A percentile compares a stretch with the other conserved stretches of the same genome.
These are phyloP conservation scores for Posidonia australis DNA, from an alignment of 106 monocot genomes.

Conservation along the genomic window DNA sequence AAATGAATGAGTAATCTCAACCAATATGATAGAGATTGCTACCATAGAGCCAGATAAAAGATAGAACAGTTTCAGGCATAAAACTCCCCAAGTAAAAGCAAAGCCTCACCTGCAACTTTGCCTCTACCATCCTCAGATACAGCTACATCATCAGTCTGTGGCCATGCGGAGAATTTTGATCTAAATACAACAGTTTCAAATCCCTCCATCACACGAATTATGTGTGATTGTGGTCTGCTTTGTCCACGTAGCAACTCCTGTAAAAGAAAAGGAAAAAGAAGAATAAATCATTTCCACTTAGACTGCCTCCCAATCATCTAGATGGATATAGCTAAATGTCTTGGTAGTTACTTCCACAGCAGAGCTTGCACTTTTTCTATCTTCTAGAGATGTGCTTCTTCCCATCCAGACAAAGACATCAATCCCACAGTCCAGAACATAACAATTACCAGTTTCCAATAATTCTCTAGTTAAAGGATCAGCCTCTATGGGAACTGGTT, in stretches of 20 bases:
- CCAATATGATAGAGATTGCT: background rate
- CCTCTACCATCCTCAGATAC: constrained; percentile 75
- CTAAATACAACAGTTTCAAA: constrained; percentile 70
- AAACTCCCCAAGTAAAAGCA: background rate
- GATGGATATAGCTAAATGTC: background rate
- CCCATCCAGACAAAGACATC: constrained; percentile 95
- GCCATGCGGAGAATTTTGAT: constrained; percentile 68
- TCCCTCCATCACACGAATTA: constrained; percentile 63
- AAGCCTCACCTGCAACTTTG: constrained; percentile 76
- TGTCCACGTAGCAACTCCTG: constrained; percentile 41
- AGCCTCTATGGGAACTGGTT: constrained; percentile 32
- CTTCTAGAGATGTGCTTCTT: constrained; percentile 70
- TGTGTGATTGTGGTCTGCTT: constrained; percentile 37
- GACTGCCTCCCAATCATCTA: background rate
- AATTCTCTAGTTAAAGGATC: constrained; percentile 60
- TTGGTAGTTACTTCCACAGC: constrained; percentile 66
- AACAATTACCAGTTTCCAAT: constrained; percentile 77
- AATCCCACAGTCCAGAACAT: constrained; percentile 73
- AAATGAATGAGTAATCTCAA: background rate
- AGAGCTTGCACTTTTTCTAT: constrained; percentile 69
- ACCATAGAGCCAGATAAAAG: too few species aligned
- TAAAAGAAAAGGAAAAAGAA: background rate
- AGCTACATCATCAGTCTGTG: constrained; percentile 29
- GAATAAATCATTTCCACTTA: background rate
- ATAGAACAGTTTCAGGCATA: too few species aligned